Evolutionary conservation across 2,329 filamentous ascomycete species (phyloP).

Genomic region (Pseudocercospora fijiensis): DNA sequence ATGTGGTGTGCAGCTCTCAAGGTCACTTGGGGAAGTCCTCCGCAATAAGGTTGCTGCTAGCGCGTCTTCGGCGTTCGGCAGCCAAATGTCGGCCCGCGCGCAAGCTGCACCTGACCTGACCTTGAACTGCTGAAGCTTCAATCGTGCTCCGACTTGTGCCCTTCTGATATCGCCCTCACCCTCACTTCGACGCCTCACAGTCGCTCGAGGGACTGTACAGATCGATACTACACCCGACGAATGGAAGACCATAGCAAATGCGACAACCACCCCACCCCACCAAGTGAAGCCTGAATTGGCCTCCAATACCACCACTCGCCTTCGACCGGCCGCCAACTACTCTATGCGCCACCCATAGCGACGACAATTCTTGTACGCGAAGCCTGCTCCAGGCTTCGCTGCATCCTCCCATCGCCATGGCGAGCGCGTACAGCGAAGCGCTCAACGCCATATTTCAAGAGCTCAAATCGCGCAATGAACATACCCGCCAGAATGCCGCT

Average conservation of each 20-base stretch:
- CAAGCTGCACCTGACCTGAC: background rate
- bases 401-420: constrained; percentile 26
- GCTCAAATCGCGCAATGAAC: constrained; percentile 33
- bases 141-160: background rate
- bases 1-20: background rate
- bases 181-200: background rate
- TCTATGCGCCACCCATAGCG: constrained; percentile 1
- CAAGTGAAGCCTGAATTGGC: constrained; percentile 6
- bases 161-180: background rate
- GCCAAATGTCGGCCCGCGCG: background rate
- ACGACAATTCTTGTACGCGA: constrained; percentile 2
- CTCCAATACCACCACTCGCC: background rate
- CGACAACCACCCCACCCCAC: background rate
- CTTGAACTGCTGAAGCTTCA: background rate
- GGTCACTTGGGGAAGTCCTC: background rate
- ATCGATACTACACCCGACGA: background rate
- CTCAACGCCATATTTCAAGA: constrained; percentile 36
- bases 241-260: constrained; percentile 2
- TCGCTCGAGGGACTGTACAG: background rate
- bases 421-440: constrained; percentile 34
- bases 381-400: constrained; percentile 10
- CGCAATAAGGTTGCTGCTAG: background rate
- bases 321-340: background rate
- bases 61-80: background rate
- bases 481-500: constrained; percentile 33